Conservation (phyloP, 2,329 filamentous ascomycete genomes). For the Colletotrichum acutatum region DNA sequence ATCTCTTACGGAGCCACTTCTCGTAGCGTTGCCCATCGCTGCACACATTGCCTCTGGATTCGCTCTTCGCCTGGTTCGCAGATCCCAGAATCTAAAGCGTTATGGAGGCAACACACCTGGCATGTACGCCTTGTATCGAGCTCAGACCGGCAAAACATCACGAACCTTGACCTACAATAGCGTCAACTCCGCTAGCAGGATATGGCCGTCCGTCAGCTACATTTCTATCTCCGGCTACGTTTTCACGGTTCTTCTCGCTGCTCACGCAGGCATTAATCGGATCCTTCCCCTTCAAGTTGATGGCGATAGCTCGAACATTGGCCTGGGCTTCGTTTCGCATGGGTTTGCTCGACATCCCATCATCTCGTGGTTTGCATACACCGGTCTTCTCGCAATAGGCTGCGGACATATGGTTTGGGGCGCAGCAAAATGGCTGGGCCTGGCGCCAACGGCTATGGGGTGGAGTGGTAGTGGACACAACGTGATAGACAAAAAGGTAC, state of each 20-base stretch:
- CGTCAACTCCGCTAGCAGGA: conserved; percentile 40
- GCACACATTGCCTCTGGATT: conserved; percentile 83
- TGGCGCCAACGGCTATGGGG: conserved; percentile 67
- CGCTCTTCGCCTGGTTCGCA: conserved; percentile 78
- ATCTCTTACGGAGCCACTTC: conserved; percentile 79
- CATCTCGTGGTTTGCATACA: conserved; percentile 76
- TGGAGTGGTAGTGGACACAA: conserved; percentile 54
- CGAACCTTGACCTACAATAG: conserved; percentile 43
- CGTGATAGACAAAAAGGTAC: conserved; percentile 60
- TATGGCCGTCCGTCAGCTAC: conserved; percentile 79
- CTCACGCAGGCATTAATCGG: conserved; percentile 82
- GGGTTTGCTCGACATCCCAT: conserved; percentile 80
- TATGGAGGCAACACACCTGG: conserved; percentile 78
- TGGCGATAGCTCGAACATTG: conserved; percentile 87
- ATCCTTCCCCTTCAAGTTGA: conserved; percentile 79
- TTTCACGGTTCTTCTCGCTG: conserved; percentile 71
- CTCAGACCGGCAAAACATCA: conserved; percentile 45
- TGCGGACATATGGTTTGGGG: conserved; percentile 88
- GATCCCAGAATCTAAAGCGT: conserved; percentile 75
- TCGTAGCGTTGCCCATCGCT: conserved; percentile 79
- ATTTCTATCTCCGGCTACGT: conserved; percentile 80
- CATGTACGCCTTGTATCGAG: conserved; percentile 53
- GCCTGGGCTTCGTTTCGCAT: conserved; percentile 85
- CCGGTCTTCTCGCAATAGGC: conserved; percentile 72
- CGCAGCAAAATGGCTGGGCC: conserved; percentile 82